phyloP scores from a whole-genome alignment of 2,329 filamentous ascomycete species.

The Ophiocordyceps polyrhachis-furcata region DNA sequence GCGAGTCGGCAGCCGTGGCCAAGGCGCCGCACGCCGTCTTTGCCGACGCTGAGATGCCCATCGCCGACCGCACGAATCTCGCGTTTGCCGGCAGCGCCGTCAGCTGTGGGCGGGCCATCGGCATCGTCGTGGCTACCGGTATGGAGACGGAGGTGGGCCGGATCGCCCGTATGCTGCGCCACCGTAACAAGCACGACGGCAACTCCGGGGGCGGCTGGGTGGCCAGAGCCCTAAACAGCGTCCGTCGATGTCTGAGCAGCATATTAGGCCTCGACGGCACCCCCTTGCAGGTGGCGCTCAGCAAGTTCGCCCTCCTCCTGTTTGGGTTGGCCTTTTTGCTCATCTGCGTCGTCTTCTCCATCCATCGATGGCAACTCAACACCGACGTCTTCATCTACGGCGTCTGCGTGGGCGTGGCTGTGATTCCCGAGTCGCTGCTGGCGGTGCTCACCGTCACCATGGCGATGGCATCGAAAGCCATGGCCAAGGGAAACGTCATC shows the following conservation, averaged over 20 bases:
- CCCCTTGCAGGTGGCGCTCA: slow-evolving; percentile 67
- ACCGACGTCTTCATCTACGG: slow-evolving; percentile 42
- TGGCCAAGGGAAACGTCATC: slow-evolving; percentile 46
- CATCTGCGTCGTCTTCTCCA: slow-evolving; percentile 42
- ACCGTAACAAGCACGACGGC: slow-evolving; percentile 30
- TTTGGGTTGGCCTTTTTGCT: slow-evolving; percentile 52
- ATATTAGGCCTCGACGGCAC: slow-evolving; percentile 56
- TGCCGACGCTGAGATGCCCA: slow-evolving; percentile 32
- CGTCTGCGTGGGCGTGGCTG: slow-evolving; percentile 41
- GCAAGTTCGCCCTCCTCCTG: slow-evolving; percentile 65
- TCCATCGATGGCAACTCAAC: slow-evolving; percentile 31
- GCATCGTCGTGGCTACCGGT: slow-evolving; percentile 50
- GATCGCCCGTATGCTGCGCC: slow-evolving; percentile 53
- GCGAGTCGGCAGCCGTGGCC: slow-evolving; percentile 51
- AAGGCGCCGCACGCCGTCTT: slow-evolving; percentile 42
- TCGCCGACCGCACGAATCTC: slow-evolving; percentile 53
- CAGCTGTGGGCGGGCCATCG: slow-evolving; percentile 48
- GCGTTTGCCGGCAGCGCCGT: slow-evolving; percentile 56
- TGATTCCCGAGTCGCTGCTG: slow-evolving; percentile 48
- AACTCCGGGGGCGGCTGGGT: slow-evolving; percentile 21
- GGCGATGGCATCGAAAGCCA: slow-evolving; percentile 44
- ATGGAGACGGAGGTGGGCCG: slow-evolving; percentile 61
- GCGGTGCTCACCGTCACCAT: slow-evolving; percentile 56
- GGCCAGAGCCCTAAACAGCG: slow-evolving; percentile 20
- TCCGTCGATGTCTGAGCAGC: slow-evolving; percentile 24